Base-by-base conservation (phyloP, 1,284 basidiomycete genomes). In the Stygiomarasmius scandens region DNA sequence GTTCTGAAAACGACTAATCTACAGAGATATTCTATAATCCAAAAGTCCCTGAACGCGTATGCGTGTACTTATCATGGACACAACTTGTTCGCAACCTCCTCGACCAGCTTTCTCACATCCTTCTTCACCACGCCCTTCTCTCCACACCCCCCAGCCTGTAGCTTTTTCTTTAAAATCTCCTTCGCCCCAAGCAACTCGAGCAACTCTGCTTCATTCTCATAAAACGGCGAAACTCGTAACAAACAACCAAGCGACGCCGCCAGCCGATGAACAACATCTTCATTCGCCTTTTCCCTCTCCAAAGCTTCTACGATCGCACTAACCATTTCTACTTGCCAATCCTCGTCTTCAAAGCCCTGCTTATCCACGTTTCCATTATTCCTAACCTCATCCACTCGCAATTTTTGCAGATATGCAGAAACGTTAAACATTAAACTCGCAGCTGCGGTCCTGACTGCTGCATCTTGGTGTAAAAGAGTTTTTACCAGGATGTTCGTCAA, bases 211-310 rank as follows among this genome's bases (percentile, higher is more conserved):
- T 85, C 77, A 1, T 71, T 69, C 24, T 86, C 82, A 60, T 87
- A 82, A 32, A 77, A 80, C 0, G 86, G 86, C 12, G 85, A 90
- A 20, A 93, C 71, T 43, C 91, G 83, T 52, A 95, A 63, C 47
- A 92, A 69, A 65, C 92, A 83, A 1, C 84, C 91, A 27, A 95
- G 72, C 9, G 89, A 86, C 1, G 91, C 92, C 0, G 84, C 80
- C 46, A 96, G 73, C 12, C 93, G 87, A 70, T 95, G 89, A 1
- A 93, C 92, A 61, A 90, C 85, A 67, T 94, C 93, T 70, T 93
- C 91, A 63, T 76, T 89, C 61, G 80, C 78, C 53, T 73, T 78
- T 73, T 95, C 93, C 63, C 80, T 80, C 50, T 79, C 78, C 38
- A 95, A 71, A 8, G 87, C 89, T 69, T 93, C 90, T 0, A 94